Evolutionary conservation across 768 basidiomycete genomes (phyloP).

Genomic region (Termitomyces sp.): DNA sequence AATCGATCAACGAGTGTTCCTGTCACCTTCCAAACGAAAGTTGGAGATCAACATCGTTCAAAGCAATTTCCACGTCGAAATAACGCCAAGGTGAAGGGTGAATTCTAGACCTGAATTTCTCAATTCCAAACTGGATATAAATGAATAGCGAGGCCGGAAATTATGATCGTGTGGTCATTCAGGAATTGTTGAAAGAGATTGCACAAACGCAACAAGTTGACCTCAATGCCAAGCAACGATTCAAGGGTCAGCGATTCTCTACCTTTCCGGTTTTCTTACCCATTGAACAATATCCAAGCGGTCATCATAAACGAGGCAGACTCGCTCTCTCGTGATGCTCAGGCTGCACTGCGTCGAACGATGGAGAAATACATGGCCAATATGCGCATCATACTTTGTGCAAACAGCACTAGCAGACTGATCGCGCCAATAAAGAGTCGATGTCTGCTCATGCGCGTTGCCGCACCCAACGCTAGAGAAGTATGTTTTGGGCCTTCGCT

Average conservation of each 20-base stretch:
- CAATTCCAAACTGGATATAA: neutral
- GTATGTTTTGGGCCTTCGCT: constrained; percentile 30
- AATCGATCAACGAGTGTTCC: constrained; percentile 95
- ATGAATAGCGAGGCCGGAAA: constrained; percentile 86
- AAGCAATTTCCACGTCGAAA: constrained; percentile 96
- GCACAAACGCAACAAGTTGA: constrained; percentile 99
- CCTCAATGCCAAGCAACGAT: constrained; percentile 88
- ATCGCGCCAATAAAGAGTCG: constrained; percentile 97
- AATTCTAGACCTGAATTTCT: neutral
- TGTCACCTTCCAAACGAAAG: constrained; percentile 91
- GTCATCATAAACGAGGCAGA: constrained; percentile 99
- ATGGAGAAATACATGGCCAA: constrained; percentile 99
- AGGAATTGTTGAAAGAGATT: constrained; percentile 96
- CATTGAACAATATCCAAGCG: constrained; percentile 41
- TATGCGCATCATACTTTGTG: constrained; percentile 93
- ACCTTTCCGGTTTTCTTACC: neutral
- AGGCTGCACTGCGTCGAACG: constrained; percentile 92
- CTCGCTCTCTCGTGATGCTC: constrained; percentile 89
- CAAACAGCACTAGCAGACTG: constrained; percentile 90
- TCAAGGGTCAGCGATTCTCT: constrained; percentile 66
- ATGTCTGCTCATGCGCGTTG: constrained; percentile 90
- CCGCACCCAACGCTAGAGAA: constrained; percentile 77
- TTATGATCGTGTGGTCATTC: constrained; percentile 92
- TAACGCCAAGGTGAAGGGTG: constrained; percentile 80
- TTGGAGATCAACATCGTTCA: constrained; percentile 96